Base-by-base conservation (phyloP, 2,329 filamentous ascomycete species). In the Aspergillus sp. region DNA sequence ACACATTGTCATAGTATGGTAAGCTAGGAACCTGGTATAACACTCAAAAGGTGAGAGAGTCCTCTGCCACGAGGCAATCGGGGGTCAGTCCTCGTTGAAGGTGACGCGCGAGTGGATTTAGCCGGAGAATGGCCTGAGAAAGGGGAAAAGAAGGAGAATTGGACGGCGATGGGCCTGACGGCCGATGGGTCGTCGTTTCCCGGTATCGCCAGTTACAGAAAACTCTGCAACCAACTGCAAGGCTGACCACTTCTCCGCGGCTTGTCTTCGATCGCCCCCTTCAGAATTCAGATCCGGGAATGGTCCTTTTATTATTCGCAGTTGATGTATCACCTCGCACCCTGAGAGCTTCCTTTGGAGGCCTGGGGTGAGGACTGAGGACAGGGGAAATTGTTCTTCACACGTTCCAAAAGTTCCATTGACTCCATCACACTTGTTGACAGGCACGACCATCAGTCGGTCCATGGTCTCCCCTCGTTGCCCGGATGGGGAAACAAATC, bases 401-500 rank as follows among this genome's bases (percentile, higher is more conserved):
- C 59, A 61, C 57, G 59, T 59, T 60, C 60, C 54, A 60, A 48
- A 40, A 9, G 22, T 11, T 24, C 34, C 20, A 20, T 20, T n/a
- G 17, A 7, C 27, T 6, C 34, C 20, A 51, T 41, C 48, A 7
- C 22, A 19, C 15, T 47, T 40, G 37, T 39, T 33, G 20, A 34
- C 45, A 56, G 34, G 24, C 53, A 50, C 44, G 13, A 17, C 46
- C 39, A 27, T 30, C 17, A 37, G 30, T 30, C 17, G 24, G 22
- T 41, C 33, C 44, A 30, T 9, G 27, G 44, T 59, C 60, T 61
- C 61, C 62, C 59, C 62, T 20, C 47, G 44, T 61, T 64, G 60
- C 56, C 62, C 61, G 46, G 45, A 62, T 64, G 56, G 58, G 60
- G 61, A 60, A 59, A 62, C 58, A 52, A 40, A 51, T 45, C n/a